A percentile compares a stretch with the other conserved stretches of the same genome.
phyloP scores from a whole-genome alignment of 129 eudicot species.

The Artemisia annua region DNA sequence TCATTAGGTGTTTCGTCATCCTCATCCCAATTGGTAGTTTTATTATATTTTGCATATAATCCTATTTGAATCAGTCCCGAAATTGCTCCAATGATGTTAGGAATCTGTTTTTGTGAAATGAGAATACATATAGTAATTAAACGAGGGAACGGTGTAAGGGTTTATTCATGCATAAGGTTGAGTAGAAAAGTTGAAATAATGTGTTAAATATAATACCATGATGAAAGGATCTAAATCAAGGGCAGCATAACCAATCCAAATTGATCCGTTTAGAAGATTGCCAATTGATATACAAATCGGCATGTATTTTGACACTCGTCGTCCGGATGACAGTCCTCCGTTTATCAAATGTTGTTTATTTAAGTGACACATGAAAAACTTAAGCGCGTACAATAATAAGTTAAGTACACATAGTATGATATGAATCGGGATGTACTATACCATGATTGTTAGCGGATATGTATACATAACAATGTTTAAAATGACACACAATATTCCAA shows the following conservation, averaged over 20 bases:
- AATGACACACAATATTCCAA: conserved; percentile 54
- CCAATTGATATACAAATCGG: conserved; percentile 69
- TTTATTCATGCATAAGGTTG: not conserved
- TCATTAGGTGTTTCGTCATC: conserved; percentile 36
- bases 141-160: not conserved
- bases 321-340: conserved; percentile 65
- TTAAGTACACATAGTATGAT: not conserved
- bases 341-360: conserved; percentile 10
- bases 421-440: conserved; percentile 42
- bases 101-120: conserved; percentile 42
- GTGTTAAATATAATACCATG: conserved; percentile 42
- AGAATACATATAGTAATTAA: not conserved
- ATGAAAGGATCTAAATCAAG: conserved; percentile 66
- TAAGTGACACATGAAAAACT: not conserved
- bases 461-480: conserved; percentile 72
- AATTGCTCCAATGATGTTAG: conserved; percentile 65
- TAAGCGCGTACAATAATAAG: not conserved
- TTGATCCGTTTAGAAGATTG: conserved; percentile 58
- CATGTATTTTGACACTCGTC: conserved; percentile 88
- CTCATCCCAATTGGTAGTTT: conserved; percentile 62
- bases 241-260: conserved; percentile 62
- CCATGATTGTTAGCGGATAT: conserved; percentile 84
- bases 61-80: conserved; percentile 63
- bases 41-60: conserved; percentile 47
- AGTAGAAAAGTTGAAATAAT: not conserved